phyloP scores from a whole-genome alignment of 2,329 filamentous ascomycete genomes.

The Epichloe hybrida region DNA sequence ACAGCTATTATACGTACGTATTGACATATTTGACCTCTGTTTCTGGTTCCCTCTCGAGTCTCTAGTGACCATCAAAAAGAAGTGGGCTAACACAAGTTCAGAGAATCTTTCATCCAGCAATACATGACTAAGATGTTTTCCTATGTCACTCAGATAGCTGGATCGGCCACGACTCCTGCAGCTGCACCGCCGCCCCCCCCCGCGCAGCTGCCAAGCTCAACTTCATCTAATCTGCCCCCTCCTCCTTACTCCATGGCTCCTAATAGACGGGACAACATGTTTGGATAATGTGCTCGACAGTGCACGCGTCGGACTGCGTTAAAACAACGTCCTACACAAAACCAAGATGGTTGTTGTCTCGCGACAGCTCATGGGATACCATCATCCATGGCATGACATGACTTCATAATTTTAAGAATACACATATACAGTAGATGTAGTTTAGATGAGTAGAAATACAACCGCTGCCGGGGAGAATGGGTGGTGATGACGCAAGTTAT shows the following conservation, averaged over 20 bases:
- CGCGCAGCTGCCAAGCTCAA: slow-evolving; percentile 1
- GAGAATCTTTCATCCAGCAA: slow-evolving; percentile 63
- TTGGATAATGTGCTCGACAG: slow-evolving; percentile 2
- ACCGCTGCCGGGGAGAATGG: neutral
- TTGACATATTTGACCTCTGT: neutral
- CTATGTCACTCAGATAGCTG: slow-evolving; percentile 29
- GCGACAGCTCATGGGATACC: no score
- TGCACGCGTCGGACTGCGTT: neutral
- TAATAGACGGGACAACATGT: slow-evolving; percentile 6
- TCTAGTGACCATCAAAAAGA: neutral
- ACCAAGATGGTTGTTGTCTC: no score
- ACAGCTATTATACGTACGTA: slow-evolving; percentile 67
- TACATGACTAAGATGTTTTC: slow-evolving; percentile 60
- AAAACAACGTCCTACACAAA: no score
- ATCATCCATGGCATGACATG: neutral
- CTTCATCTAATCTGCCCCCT: slow-evolving; percentile 9
- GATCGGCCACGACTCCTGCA: neutral
- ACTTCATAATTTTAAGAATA: neutral
- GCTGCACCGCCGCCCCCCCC: slow-evolving; percentile 1
- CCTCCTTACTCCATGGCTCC: slow-evolving; percentile 10
- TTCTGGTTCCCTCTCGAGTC: neutral
- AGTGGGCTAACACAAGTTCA: slow-evolving; percentile 15
- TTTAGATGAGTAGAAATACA: neutral
- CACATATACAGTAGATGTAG: neutral
- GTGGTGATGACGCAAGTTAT: no score